phyloP scores from a whole-genome alignment of 768 basidiomycete genomes.

The Amanita rubescens region DNA sequence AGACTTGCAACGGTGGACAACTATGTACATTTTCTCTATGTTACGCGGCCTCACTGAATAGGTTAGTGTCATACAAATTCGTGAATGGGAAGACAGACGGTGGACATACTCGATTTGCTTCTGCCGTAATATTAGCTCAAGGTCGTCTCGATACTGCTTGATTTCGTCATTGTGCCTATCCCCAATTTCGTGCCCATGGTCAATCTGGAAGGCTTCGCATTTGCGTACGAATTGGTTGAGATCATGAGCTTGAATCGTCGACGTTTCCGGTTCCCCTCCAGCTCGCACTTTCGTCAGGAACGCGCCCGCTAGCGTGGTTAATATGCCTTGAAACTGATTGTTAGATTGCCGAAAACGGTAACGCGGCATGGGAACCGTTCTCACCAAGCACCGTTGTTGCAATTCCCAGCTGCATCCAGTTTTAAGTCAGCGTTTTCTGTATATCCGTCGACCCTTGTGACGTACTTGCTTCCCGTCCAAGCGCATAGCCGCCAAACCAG shows the following conservation, averaged over 20 bases:
- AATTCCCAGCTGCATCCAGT: too few species aligned
- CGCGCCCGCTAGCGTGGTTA: conserved; percentile 61
- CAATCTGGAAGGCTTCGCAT: conserved; percentile 47
- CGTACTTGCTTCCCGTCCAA: conserved; percentile 31
- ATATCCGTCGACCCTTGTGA: background rate
- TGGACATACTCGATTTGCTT: too few species aligned
- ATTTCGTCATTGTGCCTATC: conserved; percentile 30
- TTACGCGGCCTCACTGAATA: background rate
- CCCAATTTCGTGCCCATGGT: conserved; percentile 38
- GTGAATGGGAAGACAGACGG: background rate
- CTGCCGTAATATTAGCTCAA: conserved; percentile 34
- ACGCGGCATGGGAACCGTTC: background rate
- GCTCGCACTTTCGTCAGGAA: conserved; percentile 66
- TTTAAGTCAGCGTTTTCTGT: too few species aligned
- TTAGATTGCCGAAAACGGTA: background rate
- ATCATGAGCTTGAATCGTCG: conserved; percentile 45
- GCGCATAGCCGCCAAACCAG: conserved; percentile 49
- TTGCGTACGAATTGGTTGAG: conserved; percentile 64
- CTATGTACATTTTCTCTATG: too few species aligned
- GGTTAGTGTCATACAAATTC: background rate
- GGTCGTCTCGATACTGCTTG: conserved; percentile 26
- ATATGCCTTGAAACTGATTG: conserved; percentile 37
- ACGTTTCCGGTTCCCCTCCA: conserved; percentile 61
- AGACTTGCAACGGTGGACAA: too few species aligned
- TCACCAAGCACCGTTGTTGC: too few species aligned